Evolutionary conservation across 768 basidiomycete genomes (phyloP).

Genomic region (Pisolithus sp.): DNA sequence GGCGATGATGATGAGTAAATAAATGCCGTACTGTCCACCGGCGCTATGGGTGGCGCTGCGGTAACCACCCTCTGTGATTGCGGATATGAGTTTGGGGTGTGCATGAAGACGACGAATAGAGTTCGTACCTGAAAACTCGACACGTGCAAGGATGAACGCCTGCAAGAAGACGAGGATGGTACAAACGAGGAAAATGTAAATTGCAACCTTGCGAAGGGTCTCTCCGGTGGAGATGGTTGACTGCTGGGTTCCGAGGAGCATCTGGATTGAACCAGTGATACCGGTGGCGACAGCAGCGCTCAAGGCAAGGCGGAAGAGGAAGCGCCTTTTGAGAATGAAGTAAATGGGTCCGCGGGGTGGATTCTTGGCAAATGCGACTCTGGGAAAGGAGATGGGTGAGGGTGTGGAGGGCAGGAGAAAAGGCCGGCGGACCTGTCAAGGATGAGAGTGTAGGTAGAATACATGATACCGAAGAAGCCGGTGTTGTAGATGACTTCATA

Average conservation of each 20-base stretch:
- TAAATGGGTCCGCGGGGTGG: constrained; percentile 13
- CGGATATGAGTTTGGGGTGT: neutral
- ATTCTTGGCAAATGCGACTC: constrained; percentile 8
- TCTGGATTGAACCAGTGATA: constrained; percentile 22
- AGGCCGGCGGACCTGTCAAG: constrained; percentile 21
- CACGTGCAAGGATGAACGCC: constrained; percentile 15
- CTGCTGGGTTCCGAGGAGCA: neutral
- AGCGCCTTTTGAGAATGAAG: constrained; percentile 11
- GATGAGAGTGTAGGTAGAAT: constrained; percentile 26
- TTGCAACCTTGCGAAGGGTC: constrained; percentile 20
- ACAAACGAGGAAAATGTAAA: constrained; percentile 27
- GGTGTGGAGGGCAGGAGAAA: neutral
- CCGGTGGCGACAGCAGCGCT: constrained; percentile 22
- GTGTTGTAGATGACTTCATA: constrained; percentile 28
- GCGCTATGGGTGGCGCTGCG: neutral
- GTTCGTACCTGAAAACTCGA: constrained; percentile 10
- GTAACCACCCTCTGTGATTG: constrained; percentile 8
- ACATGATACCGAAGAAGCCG: constrained; percentile 27
- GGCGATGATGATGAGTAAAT: constrained; percentile 19
- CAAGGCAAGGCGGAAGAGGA: constrained; percentile 21
- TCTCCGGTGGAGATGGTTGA: constrained; percentile 12
- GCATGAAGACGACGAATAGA: neutral
- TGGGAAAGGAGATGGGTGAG: neutral
- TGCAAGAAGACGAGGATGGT: constrained; percentile 15
- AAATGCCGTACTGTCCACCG: constrained; percentile 15